These are phyloP conservation scores for Suillus occidentalis DNA, from an alignment of 768 basidiomycete species.

Conservation along the genomic window DNA sequence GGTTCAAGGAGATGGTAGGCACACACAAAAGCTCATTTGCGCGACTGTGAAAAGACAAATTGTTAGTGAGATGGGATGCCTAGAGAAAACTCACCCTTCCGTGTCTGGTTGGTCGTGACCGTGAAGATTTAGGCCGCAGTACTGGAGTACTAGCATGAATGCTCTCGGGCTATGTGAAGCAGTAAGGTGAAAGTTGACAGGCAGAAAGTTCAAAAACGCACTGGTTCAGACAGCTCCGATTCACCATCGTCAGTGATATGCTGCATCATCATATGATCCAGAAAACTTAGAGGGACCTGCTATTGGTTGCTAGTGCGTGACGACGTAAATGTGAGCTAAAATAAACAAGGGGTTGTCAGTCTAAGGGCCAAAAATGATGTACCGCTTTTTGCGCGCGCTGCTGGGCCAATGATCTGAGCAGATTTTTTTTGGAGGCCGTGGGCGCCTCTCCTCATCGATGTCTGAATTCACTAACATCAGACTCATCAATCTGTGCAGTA, in stretches of 20 bases:
- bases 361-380: no score
- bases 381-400: no score
- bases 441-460: neutral
- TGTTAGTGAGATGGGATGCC: neutral
- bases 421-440: neutral
- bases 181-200: neutral
- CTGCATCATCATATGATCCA: neutral
- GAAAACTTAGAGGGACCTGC: neutral
- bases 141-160: neutral
- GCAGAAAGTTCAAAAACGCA: neutral
- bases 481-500: neutral
- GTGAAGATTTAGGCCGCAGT: neutral
- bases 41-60: neutral
- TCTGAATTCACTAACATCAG: neutral
- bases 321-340: no score
- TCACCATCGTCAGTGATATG: neutral
- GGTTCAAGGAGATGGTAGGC: no score
- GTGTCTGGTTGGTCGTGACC: neutral
- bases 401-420: no score
- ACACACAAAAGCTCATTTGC: neutral
- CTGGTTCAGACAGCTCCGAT: neutral
- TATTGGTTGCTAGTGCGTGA: neutral
- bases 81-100: neutral
- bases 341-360: no score
- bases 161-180: neutral